These are phyloP conservation scores for Thymus quinquecostatus DNA, from an alignment of 257 asterid species.

Conservation along the genomic window DNA sequence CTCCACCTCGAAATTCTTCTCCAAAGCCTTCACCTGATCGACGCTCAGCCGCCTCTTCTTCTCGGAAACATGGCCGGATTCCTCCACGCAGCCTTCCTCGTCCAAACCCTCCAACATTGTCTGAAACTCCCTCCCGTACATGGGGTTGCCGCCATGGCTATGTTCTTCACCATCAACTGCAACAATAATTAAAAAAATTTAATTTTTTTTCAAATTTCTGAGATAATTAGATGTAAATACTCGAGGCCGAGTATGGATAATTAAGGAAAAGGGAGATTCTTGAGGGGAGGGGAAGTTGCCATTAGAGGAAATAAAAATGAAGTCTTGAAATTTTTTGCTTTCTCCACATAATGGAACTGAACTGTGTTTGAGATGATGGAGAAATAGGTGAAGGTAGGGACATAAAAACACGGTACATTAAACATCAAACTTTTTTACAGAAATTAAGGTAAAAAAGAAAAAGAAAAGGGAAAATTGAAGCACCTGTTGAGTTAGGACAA, in stretches of 20 bases:
- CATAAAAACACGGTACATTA: slow-evolving; percentile 48
- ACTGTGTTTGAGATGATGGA: slow-evolving; percentile 17
- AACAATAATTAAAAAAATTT: not conserved
- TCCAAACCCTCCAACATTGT: slow-evolving; percentile 75
- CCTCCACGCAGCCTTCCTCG: slow-evolving; percentile 76
- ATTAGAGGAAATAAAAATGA: slow-evolving; percentile 34
- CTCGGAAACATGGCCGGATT: slow-evolving; percentile 60
- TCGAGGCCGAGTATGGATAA: slow-evolving; percentile 20
- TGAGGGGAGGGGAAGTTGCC: slow-evolving; percentile 34
- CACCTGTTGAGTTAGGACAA: slow-evolving; percentile 89
- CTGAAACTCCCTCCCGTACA: slow-evolving; percentile 69
- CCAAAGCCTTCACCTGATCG: slow-evolving; percentile 85
- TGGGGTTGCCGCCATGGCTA: slow-evolving; percentile 42
- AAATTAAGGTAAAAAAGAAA: not conserved
- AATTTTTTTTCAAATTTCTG: no score
- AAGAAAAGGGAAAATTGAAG: slow-evolving; percentile 5
- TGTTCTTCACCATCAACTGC: slow-evolving; percentile 50
- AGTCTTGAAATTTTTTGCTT: not conserved
- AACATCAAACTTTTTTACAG: not conserved
- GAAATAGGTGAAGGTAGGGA: slow-evolving; percentile 33
- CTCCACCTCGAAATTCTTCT: slow-evolving; percentile 88
- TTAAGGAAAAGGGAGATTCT: slow-evolving; percentile 19
- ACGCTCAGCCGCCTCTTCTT: slow-evolving; percentile 76
- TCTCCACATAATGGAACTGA: slow-evolving; percentile 3
- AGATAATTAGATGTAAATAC: not conserved